These are phyloP conservation scores for Colletotrichum sp. DNA, from an alignment of 2,329 filamentous ascomycete species.

Conservation along the genomic window DNA sequence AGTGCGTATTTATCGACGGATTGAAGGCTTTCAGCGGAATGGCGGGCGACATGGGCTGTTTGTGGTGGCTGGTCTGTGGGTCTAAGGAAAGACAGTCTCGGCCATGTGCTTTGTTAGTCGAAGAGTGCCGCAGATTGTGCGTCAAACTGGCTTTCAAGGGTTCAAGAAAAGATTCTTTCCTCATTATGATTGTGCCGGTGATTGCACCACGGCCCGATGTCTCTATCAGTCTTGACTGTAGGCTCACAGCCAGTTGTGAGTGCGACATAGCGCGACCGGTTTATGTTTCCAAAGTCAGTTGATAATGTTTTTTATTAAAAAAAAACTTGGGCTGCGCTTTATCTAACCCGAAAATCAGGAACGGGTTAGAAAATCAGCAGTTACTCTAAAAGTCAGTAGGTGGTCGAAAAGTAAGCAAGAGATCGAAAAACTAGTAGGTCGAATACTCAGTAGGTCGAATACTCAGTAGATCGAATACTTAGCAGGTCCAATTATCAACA, in stretches of 20 bases:
- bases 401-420: neutral
- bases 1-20: too few species aligned
- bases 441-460: too few species aligned
- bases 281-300: neutral
- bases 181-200: neutral
- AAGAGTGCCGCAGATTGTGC: neutral
- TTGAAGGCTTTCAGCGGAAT: neutral
- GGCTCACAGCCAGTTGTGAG: neutral
- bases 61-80: neutral
- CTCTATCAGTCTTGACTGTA: neutral
- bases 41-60: neutral
- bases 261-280: neutral
- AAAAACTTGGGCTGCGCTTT: neutral
- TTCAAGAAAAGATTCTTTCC: neutral
- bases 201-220: neutral
- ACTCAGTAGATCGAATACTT: too few species aligned
- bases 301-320: neutral
- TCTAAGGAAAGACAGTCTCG: neutral
- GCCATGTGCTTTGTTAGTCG: neutral
- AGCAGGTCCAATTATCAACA: accelerated
- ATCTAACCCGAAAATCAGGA: neutral
- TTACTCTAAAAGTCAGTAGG: neutral
- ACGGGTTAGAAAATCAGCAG: neutral
- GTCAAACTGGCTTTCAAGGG: neutral
- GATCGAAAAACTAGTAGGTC: too few species aligned